A percentile compares a stretch with the other conserved stretches of the same genome.
Evolutionary conservation across 1,284 basidiomycete species (phyloP).

Genomic region (Rhodofomes roseus): DNA sequence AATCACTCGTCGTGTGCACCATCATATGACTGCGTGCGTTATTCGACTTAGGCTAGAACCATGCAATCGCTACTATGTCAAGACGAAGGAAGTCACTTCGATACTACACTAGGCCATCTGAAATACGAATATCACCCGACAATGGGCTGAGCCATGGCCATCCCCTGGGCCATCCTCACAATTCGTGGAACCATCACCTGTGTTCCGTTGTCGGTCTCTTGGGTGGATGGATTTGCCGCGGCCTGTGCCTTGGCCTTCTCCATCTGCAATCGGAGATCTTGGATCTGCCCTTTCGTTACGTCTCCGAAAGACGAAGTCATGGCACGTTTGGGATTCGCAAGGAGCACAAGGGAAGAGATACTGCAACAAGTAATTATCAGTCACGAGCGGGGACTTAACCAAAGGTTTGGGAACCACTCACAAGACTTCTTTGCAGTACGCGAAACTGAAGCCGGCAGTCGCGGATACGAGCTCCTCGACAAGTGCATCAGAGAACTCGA

Average conservation of each 20-base stretch:
- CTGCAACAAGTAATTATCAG: constrained; percentile 29
- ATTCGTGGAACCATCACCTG: neutral
- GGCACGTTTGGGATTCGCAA: constrained; percentile 45
- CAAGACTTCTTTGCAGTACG: constrained; percentile 84
- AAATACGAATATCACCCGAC: too few species aligned
- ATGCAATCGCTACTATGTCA: too few species aligned
- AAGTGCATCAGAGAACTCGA: constrained; percentile 64
- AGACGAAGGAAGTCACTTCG: too few species aligned
- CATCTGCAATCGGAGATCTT: constrained; percentile 55
- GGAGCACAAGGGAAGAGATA: constrained; percentile 57
- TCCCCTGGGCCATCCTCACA: too few species aligned
- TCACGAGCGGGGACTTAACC: neutral
- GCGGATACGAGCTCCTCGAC: constrained; percentile 52
- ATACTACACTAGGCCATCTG: too few species aligned
- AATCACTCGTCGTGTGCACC: too few species aligned
- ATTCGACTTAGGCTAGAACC: too few species aligned
- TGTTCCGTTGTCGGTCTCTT: neutral
- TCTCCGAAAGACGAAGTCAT: constrained; percentile 46
- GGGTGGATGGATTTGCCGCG: neutral
- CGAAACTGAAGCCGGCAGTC: constrained; percentile 73
- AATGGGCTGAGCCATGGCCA: too few species aligned
- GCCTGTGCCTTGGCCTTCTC: constrained; percentile 30
- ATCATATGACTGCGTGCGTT: too few species aligned
- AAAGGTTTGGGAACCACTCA: constrained; percentile 34
- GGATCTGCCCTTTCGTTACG: constrained; percentile 53